A percentile compares a stretch with the other conserved stretches of the same genome.
These are phyloP conservation scores for Rhizopogon vinicolor DNA, from an alignment of 768 basidiomycete genomes.

Conservation along the genomic window DNA sequence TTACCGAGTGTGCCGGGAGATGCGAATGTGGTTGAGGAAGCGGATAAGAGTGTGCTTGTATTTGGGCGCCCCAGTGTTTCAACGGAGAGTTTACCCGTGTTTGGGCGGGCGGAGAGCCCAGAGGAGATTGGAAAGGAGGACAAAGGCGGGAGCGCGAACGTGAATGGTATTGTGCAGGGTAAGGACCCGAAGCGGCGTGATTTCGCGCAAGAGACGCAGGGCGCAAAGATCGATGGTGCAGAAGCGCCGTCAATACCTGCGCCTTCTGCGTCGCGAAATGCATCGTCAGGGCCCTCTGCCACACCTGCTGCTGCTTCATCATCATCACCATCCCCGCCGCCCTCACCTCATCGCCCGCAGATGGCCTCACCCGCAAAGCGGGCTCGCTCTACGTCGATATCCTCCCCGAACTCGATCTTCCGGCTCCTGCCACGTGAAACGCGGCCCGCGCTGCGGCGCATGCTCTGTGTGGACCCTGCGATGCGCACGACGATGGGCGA, in stretches of 20 bases:
- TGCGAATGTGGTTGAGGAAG: constrained; percentile 25
- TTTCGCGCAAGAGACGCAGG: neutral
- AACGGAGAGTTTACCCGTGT: constrained; percentile 59
- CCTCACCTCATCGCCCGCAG: constrained; percentile 65
- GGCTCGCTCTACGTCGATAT: constrained; percentile 17
- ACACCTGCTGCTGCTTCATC: constrained; percentile 20
- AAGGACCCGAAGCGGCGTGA: neutral
- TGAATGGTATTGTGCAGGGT: constrained; percentile 1
- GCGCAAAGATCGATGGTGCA: neutral
- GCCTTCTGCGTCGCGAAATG: neutral
- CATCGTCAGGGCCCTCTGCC: constrained; percentile 15
- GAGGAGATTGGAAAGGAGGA: neutral
- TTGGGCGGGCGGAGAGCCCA: neutral
- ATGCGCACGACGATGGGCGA: constrained; percentile 92
- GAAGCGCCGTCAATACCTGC: neutral
- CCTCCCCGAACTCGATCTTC: constrained; percentile 81
- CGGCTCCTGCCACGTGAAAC: constrained; percentile 92
- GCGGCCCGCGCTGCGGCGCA: constrained; percentile 82
- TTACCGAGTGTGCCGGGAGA: neutral
- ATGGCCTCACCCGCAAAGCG: constrained; percentile 29
- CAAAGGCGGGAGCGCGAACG: neutral
- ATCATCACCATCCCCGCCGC: constrained; percentile 33
- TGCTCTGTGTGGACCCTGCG: constrained; percentile 88
- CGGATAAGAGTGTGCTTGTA: constrained; percentile 71
- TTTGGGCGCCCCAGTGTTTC: constrained; percentile 75